Conservation (phyloP, 768 basidiomycete genomes). For the Erythrobasidium yunnanense region DNA sequence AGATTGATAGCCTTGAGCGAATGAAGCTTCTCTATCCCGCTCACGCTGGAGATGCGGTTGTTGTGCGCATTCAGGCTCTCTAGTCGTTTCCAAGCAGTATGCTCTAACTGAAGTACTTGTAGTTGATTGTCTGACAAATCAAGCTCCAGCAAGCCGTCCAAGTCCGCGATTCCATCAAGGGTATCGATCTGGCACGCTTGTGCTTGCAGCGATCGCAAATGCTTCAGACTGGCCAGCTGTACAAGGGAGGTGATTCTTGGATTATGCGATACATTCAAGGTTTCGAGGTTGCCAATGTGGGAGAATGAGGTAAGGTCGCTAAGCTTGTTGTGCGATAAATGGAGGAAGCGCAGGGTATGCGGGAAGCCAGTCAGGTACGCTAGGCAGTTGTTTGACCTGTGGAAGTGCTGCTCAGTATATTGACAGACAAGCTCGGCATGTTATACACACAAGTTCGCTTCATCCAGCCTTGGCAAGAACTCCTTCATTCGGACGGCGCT, state of each 20-base stretch:
- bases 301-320: slow-evolving; percentile 76
- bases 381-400: slow-evolving; percentile 42
- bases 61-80: slow-evolving; percentile 73
- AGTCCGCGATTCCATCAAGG: slow-evolving; percentile 62
- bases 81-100: slow-evolving; percentile 58
- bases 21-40: slow-evolving; percentile 48
- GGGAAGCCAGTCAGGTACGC: slow-evolving; percentile 46
- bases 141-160: slow-evolving; percentile 73
- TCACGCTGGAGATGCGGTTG: slow-evolving; percentile 56
- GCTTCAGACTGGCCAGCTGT: slow-evolving; percentile 70
- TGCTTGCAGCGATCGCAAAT: slow-evolving; percentile 77
- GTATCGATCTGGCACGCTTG: slow-evolving; percentile 69
- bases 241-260: slow-evolving; percentile 52
- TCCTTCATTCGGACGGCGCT: slow-evolving; percentile 77
- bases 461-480: slow-evolving; percentile 50
- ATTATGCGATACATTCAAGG: slow-evolving; percentile 82
- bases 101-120: slow-evolving; percentile 51
- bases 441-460: slow-evolving; percentile 61
- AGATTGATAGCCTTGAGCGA: slow-evolving; percentile 62
- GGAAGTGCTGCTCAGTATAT: no score
- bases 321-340: slow-evolving; percentile 51
- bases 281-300: slow-evolving; percentile 74
- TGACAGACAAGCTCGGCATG: background rate
- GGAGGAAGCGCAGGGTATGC: slow-evolving; percentile 40
- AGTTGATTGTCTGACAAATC: slow-evolving; percentile 68